Base-by-base conservation (phyloP, 2,329 filamentous ascomycete species). In the Sporothrix protearum region DNA sequence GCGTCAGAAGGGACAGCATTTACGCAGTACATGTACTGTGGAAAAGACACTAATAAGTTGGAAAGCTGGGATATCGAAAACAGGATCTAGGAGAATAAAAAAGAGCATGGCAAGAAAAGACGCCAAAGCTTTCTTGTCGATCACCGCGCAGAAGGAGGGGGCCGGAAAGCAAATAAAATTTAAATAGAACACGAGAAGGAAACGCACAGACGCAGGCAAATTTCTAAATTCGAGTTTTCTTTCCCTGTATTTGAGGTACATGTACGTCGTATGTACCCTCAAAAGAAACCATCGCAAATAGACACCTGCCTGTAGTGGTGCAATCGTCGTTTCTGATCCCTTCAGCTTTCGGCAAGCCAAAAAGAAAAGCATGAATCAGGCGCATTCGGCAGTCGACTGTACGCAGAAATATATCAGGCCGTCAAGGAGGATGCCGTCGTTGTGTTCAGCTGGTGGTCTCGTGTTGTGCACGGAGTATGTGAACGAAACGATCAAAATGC, bases 261-360 rank as follows among this genome's bases (percentile, higher is more conserved):
- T 25, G 7, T 25, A 53, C n/a, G n/a, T 22, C 12, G n/a, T 22
- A 25, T 3, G 25, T 53, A 12, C n/a, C 25, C 28, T 22, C 10
- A 5, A 28, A 53, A 53, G 25, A 53, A 53, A 22, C 8, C n/a
- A 51, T n/a, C 2, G 8, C n/a, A 42, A 8, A 64, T n/a, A 16
- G 10, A 66, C 42, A 66, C 42, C 63, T 66, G 39, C 63, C 63
- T 66, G 16, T 49, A 49, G 14, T 33, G 42, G 12, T 64, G 39
- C 39, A 22, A 2, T 28, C 33, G 53, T 57, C 53, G 59, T 28
- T 64, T 36, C 39, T 69, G 36, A 45, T 57, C 49, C 33, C 30
- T 19, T 66, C 22, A 39, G 14, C 61, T 22, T 64, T 16, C 59
- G n/a, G n/a, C 8, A 51, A 51, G 47, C 19, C n/a, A n/a, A n/a